These are phyloP conservation scores for Pittosporum tobira DNA, from an alignment of 129 eudicot species.

Conservation along the genomic window DNA sequence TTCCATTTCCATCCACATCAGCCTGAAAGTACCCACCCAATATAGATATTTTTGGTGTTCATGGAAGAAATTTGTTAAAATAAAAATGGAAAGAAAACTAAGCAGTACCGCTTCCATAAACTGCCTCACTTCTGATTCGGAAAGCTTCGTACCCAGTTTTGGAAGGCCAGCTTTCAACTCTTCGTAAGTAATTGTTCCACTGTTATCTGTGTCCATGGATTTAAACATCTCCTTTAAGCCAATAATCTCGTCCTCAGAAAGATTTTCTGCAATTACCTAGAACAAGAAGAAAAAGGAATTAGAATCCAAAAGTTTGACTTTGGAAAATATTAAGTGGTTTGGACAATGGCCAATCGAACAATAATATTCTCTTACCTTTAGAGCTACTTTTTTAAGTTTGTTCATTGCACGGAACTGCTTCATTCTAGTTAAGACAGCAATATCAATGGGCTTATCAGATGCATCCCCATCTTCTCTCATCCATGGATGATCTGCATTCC, in stretches of 20 bases:
- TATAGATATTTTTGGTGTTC: not conserved
- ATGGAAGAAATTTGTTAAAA: not conserved
- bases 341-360: not conserved
- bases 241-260: conserved; percentile 88
- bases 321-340: not conserved
- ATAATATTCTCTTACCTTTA: conserved; percentile 41
- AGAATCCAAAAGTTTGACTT: conserved; percentile 17
- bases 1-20: conserved; percentile 96
- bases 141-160: conserved; percentile 84
- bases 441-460: conserved; percentile 93
- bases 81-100: not conserved
- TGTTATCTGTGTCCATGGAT: conserved; percentile 89
- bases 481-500: conserved; percentile 85
- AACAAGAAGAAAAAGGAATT: conserved; percentile 16
- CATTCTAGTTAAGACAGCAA: conserved; percentile 90
- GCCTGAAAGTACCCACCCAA: conserved; percentile 40
- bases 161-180: conserved; percentile 91
- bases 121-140: conserved; percentile 89
- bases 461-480: conserved; percentile 98
- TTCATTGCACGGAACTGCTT: conserved; percentile 99
- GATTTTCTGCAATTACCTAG: conserved; percentile 92
- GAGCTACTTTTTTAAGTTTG: conserved; percentile 91
- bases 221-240: conserved; percentile 97
- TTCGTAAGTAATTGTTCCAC: conserved; percentile 88
- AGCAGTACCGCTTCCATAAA: conserved; percentile 83